Base-by-base conservation (phyloP, 768 basidiomycete genomes). In the Lentinula guzmanii region DNA sequence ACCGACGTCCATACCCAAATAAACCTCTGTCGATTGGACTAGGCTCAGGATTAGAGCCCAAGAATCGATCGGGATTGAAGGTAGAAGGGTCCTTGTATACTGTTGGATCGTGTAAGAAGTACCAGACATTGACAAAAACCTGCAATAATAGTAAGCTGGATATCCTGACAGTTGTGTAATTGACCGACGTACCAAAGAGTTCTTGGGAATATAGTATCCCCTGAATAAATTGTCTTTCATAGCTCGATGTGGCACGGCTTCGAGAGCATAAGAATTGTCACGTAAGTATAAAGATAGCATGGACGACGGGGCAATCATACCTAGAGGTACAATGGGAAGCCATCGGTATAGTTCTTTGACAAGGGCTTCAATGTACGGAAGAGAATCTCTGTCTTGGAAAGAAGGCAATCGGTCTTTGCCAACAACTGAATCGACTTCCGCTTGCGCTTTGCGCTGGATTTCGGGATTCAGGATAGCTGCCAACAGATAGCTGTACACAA, bases 21-120 rank as follows among this genome's bases (percentile, higher is more conserved):
- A 66, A 35, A 24, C 67, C 68, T 4, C 67, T 59, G 21, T 63
- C 63, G 15, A 42, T 54, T 16, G 68, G 69, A 24, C 66, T 61
- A 33, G 67, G 62, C 61, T 66, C 61, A 39, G 66, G 52, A 56
- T 55, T 8, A 61, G 58, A 6, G 59, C 66, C 62, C 21, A 71
- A 53, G 52, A 71, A 76, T 10, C 75, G 70, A 11, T 74, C 72
- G 1, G 75, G 75, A 43, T 69, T 68, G 65, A 76, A 76, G 4
- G 37, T 34, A 28, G 68, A 63, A 4, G 77, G 77, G 52, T 75
- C 63, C 4, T 65, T 55, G 57, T 73, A 78, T 8, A 65, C 61
- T 10, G 46, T 42, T 9, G 71, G 68, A 62, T 78, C 73, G 54
- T 28, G 48, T 5, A 61, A 13, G 21, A 51, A 65, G 4, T 52